Conservation (phyloP, 208 protist species). For the Balamuthia mandrillaris region DNA sequence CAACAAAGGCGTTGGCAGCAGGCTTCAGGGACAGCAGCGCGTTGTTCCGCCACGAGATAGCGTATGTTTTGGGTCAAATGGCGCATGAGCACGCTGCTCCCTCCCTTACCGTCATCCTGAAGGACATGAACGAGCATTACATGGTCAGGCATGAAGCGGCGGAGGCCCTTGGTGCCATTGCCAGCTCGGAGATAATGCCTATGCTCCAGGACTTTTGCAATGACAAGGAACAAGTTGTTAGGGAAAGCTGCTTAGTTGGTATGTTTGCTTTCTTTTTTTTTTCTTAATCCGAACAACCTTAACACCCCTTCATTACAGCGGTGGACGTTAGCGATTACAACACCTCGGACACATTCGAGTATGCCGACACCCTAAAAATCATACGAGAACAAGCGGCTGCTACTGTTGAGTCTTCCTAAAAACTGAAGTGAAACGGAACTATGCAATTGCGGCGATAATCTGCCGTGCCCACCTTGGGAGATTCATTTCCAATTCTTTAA, state of each 20-base stretch:
- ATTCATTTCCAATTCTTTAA: too few relatives aligned
- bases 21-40: conserved; percentile 81
- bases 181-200: conserved; percentile 53
- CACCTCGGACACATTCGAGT: conserved; percentile 19
- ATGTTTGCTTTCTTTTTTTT: not conserved
- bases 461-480: too few relatives aligned
- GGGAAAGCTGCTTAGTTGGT: conserved; percentile 31
- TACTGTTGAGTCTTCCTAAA: too few relatives aligned
- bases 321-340: conserved; percentile 17
- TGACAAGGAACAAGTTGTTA: conserved; percentile 9
- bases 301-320: not conserved
- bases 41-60: conserved; percentile 95
- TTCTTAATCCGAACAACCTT: too few relatives aligned
- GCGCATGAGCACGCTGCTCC: conserved; percentile 72
- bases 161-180: conserved; percentile 93
- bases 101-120: conserved; percentile 50
- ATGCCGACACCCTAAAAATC: conserved; percentile 24
- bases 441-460: too few relatives aligned
- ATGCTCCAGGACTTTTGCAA: not conserved
- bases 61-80: conserved; percentile 95
- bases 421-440: too few relatives aligned
- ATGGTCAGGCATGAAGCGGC: conserved; percentile 97
- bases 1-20: conserved; percentile 72
- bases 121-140: conserved; percentile 80
- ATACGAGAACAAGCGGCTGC: too few relatives aligned